Evolutionary conservation across 116 monocot species (phyloP).

Genomic region (Trichopus zeylanicus): DNA sequence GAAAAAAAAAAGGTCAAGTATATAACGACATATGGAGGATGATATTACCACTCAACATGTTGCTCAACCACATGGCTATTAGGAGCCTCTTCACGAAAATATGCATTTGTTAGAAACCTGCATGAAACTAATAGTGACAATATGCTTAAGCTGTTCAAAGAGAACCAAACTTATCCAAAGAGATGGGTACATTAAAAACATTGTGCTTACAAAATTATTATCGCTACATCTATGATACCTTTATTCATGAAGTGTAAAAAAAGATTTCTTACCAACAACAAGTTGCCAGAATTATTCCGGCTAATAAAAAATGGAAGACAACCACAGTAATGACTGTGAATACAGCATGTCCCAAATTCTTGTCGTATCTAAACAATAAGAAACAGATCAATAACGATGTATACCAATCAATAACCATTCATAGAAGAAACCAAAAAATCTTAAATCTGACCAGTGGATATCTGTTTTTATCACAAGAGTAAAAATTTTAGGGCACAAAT

Average conservation of each 20-base stretch:
- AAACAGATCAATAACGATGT: background rate
- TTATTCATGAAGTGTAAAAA: background rate
- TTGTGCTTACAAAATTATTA: too few relatives aligned
- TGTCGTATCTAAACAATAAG: slow-evolving; percentile 50
- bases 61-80: slow-evolving; percentile 94
- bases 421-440: background rate
- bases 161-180: too few relatives aligned
- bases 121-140: background rate
- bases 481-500: background rate
- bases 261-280: slow-evolving; percentile 78
- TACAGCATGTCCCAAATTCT: slow-evolving; percentile 47
- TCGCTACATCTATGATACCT: too few relatives aligned
- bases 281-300: slow-evolving; percentile 74
- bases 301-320: slow-evolving; percentile 74
- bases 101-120: slow-evolving; percentile 92
- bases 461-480: background rate
- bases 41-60: slow-evolving; percentile 87
- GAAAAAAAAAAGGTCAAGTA: background rate
- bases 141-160: background rate
- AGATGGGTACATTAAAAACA: too few relatives aligned
- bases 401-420: background rate
- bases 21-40: background rate
- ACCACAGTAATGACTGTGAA: slow-evolving; percentile 71
- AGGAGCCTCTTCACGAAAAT: slow-evolving; percentile 79
- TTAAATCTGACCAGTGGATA: background rate